A percentile compares a stretch with the other conserved stretches of the same genome.
phyloP scores from a whole-genome alignment of 1,284 basidiomycete genomes.

The Xerocomus nothofagi region DNA sequence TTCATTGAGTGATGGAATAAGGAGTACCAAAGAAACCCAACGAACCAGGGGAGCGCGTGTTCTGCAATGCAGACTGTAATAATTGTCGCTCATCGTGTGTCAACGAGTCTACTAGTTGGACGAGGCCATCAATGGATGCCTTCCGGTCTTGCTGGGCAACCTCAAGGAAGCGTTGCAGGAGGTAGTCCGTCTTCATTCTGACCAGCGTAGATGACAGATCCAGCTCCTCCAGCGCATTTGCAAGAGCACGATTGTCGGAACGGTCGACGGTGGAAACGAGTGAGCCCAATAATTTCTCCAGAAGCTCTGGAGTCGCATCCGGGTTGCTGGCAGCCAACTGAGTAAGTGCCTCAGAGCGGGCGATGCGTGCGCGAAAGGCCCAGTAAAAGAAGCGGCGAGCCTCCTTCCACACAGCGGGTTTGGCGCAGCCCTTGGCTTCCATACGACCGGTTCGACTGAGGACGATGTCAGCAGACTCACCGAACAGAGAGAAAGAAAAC shows the following conservation, averaged over 20 bases:
- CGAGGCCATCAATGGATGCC: conserved; percentile 64
- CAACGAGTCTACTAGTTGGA: conserved; percentile 67
- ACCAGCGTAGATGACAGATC: conserved; percentile 61
- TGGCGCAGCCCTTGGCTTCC: conserved; percentile 96
- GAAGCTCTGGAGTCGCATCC: conserved; percentile 59
- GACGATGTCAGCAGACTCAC: conserved; percentile 16
- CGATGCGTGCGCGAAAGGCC: conserved; percentile 81
- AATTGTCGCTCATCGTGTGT: conserved; percentile 69
- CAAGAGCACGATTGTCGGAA: conserved; percentile 54
- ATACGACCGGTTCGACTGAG: conserved; percentile 89
- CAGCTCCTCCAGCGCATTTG: conserved; percentile 64
- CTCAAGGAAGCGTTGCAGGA: conserved; percentile 61
- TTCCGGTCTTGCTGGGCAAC: conserved; percentile 69
- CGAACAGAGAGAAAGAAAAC: neutral
- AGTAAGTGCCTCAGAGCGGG: conserved; percentile 61
- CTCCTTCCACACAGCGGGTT: conserved; percentile 81
- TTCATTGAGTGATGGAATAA: conserved; percentile 5
- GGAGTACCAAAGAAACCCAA: conserved; percentile 17
- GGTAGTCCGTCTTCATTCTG: conserved; percentile 64
- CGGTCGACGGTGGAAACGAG: conserved; percentile 55
- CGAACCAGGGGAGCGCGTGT: conserved; percentile 53
- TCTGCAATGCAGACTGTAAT: conserved; percentile 63
- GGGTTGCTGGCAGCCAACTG: conserved; percentile 64
- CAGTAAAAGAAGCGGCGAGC: conserved; percentile 95
- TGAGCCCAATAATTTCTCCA: conserved; percentile 55